These are phyloP conservation scores for Fallopia convolvulus DNA, from an alignment of 148 eudicot genomes.

Conservation along the genomic window DNA sequence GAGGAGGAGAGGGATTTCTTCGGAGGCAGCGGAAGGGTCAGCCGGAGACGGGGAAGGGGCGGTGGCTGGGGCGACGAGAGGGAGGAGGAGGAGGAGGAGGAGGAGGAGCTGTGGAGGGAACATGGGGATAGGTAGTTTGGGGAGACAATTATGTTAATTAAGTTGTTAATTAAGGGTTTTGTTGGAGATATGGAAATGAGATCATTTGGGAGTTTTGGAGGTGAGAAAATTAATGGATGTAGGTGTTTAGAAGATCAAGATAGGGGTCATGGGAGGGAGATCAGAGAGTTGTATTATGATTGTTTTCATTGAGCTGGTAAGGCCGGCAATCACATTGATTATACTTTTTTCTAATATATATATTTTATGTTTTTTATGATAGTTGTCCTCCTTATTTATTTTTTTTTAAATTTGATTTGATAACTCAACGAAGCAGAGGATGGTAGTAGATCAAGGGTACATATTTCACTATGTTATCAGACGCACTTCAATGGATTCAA, in stretches of 20 bases:
- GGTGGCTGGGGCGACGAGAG: background rate
- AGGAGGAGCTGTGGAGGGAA: background rate
- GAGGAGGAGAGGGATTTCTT: slow-evolving; percentile 27
- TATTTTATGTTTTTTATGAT: background rate
- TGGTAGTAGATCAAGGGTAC: too few relatives aligned
- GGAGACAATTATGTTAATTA: background rate
- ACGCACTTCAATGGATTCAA: too few relatives aligned
- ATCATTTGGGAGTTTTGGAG: background rate
- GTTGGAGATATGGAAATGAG: background rate
- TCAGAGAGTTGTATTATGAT: background rate
- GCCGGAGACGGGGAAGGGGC: background rate
- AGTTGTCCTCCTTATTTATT: background rate
- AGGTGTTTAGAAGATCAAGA: background rate
- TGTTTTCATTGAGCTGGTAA: background rate
- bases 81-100: background rate
- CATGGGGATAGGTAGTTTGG: background rate
- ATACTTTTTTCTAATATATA: background rate
- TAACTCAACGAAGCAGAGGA: background rate
- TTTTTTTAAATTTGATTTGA: background rate
- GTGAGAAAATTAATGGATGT: background rate
- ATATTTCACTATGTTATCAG: too few relatives aligned
- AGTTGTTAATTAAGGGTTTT: background rate
- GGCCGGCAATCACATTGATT: background rate
- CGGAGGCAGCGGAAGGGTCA: background rate
- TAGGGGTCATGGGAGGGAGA: background rate